phyloP scores from a whole-genome alignment of 2,329 filamentous ascomycete genomes.

The Pseudovirgaria hyperparasitica region DNA sequence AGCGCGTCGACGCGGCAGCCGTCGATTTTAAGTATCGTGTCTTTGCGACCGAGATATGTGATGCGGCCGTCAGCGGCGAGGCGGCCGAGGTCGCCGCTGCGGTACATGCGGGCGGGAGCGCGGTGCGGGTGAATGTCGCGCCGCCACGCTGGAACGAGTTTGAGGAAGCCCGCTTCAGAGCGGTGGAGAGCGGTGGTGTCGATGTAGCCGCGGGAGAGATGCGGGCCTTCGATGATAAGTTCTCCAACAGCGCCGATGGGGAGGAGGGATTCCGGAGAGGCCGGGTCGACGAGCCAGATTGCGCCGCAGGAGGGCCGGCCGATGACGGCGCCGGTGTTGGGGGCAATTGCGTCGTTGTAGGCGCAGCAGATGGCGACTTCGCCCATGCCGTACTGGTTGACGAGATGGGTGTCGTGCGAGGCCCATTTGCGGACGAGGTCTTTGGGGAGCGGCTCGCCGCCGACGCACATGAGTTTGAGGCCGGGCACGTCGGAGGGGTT shows the following conservation, averaged over 20 bases:
- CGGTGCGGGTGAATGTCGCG: not conserved
- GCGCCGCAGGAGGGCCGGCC: not conserved
- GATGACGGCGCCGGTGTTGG: not conserved
- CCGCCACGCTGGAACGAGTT: constrained; percentile 1
- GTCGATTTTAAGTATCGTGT: too few species aligned
- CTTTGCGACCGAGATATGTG: constrained; percentile 5
- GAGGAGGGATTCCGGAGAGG: constrained; percentile 1
- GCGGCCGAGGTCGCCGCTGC: constrained; percentile 3
- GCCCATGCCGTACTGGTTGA: not conserved
- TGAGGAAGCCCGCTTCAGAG: constrained; percentile 1
- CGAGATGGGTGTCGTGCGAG: not conserved
- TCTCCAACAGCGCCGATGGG: constrained; percentile 3
- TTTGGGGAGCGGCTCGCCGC: constrained; percentile 1
- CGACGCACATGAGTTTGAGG: constrained; percentile 1
- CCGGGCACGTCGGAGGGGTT: constrained; percentile 25
- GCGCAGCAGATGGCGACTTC: constrained; percentile 1
- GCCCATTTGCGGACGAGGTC: constrained; percentile 2
- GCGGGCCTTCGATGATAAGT: constrained; percentile 3
- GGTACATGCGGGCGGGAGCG: constrained; percentile 1
- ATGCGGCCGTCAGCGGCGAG: constrained; percentile 2
- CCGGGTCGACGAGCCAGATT: constrained; percentile 7
- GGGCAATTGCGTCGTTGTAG: constrained; percentile 1
- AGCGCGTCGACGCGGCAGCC: too few species aligned
- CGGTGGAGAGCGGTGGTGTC: constrained; percentile 3
- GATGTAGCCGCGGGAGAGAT: constrained; percentile 4